These are phyloP conservation scores for Calocybe cyanea DNA, from an alignment of 768 basidiomycete genomes.

Conservation along the genomic window DNA sequence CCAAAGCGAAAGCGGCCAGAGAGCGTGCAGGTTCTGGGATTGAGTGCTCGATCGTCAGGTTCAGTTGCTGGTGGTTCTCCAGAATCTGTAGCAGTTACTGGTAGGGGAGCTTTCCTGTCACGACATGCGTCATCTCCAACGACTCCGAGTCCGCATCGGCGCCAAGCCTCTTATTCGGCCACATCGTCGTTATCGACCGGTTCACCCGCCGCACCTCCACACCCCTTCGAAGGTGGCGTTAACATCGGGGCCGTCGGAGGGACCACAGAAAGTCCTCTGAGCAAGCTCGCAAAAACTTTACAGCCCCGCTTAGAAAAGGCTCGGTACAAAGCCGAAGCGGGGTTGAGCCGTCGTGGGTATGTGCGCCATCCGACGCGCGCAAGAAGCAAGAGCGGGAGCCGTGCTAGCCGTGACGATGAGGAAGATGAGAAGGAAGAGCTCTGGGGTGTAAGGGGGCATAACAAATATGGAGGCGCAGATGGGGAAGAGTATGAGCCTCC, in stretches of 20 bases:
- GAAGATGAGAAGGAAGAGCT: conserved; percentile 19
- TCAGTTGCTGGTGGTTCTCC: too few species aligned
- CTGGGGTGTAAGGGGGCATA: conserved; percentile 4
- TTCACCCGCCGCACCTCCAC: too few species aligned
- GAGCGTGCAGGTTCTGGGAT: conserved; percentile 48
- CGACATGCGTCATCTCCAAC: not conserved
- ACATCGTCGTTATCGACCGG: not conserved
- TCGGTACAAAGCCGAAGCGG: conserved; percentile 70
- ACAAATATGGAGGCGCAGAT: conserved; percentile 18
- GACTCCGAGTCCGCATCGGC: conserved; percentile 5
- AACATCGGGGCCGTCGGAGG: not conserved
- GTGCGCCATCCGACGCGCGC: conserved; percentile 30
- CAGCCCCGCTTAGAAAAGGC: conserved; percentile 60
- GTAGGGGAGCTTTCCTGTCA: not conserved
- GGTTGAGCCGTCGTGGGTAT: conserved; percentile 57
- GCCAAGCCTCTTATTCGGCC: conserved; percentile 9
- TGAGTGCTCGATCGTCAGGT: not conserved
- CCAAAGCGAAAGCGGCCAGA: conserved; percentile 55
- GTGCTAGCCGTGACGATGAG: conserved; percentile 7
- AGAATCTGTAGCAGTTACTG: not conserved
- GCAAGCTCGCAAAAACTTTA: conserved; percentile 24
- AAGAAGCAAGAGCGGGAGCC: conserved; percentile 19
- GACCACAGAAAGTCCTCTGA: conserved; percentile 6
- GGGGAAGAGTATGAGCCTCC: conserved; percentile 58
- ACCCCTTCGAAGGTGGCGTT: too few species aligned